These are phyloP conservation scores for Mortierella sp. DNA, from an alignment of 371 early-diverging fungal species.

Conservation along the genomic window DNA sequence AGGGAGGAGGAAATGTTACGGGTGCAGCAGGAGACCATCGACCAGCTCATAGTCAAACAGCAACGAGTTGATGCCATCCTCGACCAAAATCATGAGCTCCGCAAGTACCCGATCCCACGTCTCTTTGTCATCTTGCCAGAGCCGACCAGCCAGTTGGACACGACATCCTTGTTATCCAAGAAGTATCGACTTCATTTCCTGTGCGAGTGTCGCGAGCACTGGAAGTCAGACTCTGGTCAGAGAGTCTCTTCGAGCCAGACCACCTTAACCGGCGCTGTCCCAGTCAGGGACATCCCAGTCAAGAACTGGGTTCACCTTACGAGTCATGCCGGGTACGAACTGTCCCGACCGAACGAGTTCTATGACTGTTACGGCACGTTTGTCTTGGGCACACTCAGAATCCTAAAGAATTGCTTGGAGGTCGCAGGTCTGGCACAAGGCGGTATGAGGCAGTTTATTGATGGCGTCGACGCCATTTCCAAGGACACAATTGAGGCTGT, in stretches of 20 bases:
- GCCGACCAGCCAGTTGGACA: background rate
- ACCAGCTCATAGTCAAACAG: background rate
- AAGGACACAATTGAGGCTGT: conserved; percentile 17
- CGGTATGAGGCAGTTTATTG: background rate
- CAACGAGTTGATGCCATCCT: background rate
- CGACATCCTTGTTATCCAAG: background rate
- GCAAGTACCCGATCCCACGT: background rate
- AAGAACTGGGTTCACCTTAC: conserved; percentile 23
- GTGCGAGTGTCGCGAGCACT: conserved; percentile 12
- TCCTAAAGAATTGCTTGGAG: conserved; percentile 17
- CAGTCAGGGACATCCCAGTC: background rate
- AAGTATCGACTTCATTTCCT: background rate
- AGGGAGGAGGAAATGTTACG: background rate
- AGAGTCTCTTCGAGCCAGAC: background rate
- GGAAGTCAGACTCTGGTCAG: background rate
- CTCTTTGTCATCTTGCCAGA: background rate
- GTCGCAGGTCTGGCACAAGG: conserved; percentile 3
- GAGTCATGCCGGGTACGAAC: conserved; percentile 13
- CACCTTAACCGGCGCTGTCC: background rate
- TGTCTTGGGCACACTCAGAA: conserved; percentile 18
- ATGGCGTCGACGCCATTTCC: background rate
- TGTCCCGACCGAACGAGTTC: conserved; percentile 14
- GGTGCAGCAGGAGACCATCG: background rate
- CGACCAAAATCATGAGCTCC: background rate
- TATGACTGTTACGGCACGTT: conserved; percentile 19